Conservation (phyloP, 257 asterid genomes). For the Lantana camara region DNA sequence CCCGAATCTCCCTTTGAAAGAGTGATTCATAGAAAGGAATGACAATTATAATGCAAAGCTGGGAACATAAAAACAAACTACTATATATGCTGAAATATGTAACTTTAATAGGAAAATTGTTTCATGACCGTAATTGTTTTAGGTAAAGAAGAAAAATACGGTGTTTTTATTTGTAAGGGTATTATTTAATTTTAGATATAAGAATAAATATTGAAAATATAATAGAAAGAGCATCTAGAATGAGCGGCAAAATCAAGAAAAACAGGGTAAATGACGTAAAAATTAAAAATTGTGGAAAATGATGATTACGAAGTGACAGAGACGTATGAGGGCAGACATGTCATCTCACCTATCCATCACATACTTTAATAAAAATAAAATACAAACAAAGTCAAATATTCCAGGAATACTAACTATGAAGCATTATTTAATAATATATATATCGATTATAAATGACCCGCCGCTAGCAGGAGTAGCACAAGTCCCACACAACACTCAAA, state of each 20-base stretch:
- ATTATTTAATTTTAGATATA: too few species aligned
- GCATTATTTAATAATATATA: neutral
- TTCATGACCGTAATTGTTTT: too few species aligned
- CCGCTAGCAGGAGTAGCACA: slow-evolving; percentile 27
- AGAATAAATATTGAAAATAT: too few species aligned
- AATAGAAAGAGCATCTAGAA: too few species aligned
- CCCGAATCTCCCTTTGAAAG: too few species aligned
- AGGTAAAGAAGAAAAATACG: too few species aligned
- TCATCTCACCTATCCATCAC: slow-evolving; percentile 22
- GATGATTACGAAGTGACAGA: slow-evolving; percentile 33
- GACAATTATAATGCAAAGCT: too few species aligned
- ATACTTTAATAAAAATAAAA: neutral
- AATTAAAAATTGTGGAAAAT: neutral
- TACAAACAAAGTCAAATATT: slow-evolving; percentile 26
- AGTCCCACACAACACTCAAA: slow-evolving; percentile 41
- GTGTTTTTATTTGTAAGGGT: too few species aligned
- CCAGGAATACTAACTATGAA: neutral
- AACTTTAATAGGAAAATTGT: too few species aligned
- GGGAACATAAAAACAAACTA: too few species aligned
- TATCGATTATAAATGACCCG: neutral
- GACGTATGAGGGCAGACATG: slow-evolving; percentile 39
- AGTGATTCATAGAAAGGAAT: too few species aligned
- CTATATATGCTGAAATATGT: too few species aligned
- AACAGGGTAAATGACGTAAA: neutral
- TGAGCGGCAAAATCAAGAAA: neutral